Percentiles rank a stretch among this genome's conserved stretches.
phyloP scores from a whole-genome alignment of 106 monocot genomes.

The Dendrobium huoshanense region DNA sequence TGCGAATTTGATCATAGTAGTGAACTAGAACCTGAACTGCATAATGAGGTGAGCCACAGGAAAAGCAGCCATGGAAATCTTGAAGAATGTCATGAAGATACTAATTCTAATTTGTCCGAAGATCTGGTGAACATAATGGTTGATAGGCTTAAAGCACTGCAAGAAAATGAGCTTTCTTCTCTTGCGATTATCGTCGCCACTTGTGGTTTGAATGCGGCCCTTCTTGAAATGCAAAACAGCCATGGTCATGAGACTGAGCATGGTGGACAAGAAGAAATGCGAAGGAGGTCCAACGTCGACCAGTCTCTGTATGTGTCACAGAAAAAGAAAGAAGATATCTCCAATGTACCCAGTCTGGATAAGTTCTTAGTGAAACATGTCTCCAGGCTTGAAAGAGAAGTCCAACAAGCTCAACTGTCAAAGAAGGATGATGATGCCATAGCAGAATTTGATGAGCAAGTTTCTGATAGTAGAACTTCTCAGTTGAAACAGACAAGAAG shows the following conservation, averaged over 20 bases:
- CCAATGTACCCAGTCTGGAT: slow-evolving; percentile 53
- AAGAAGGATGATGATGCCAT: slow-evolving; percentile 13
- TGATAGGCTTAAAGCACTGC: slow-evolving; percentile 62
- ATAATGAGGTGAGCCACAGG: not conserved
- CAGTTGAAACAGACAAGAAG: not conserved
- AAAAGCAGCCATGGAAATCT: not conserved
- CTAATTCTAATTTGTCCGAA: slow-evolving; percentile 3
- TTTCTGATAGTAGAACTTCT: not conserved
- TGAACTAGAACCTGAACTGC: not conserved
- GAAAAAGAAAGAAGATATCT: slow-evolving; percentile 20
- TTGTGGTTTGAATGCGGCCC: slow-evolving; percentile 76
- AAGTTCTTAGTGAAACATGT: slow-evolving; percentile 75
- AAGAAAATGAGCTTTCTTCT: slow-evolving; percentile 71
- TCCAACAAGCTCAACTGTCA: slow-evolving; percentile 51
- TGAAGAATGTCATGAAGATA: not conserved
- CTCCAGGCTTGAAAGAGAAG: slow-evolving; percentile 68
- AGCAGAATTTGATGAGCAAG: not conserved
- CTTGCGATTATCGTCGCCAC: slow-evolving; percentile 83
- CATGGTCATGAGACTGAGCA: slow-evolving; percentile 12
- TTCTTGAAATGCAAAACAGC: slow-evolving; percentile 34
- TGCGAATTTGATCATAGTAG: not conserved
- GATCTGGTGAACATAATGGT: slow-evolving; percentile 60
- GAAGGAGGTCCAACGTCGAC: slow-evolving; percentile 24
- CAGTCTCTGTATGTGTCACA: slow-evolving; percentile 11
- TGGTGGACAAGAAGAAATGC: slow-evolving; percentile 5